Evolutionary conservation across 2,329 filamentous ascomycete genomes (phyloP), one percentile per base, ranked within the genome.

Genomic region (Decorospora gaudefroyi): DNA sequence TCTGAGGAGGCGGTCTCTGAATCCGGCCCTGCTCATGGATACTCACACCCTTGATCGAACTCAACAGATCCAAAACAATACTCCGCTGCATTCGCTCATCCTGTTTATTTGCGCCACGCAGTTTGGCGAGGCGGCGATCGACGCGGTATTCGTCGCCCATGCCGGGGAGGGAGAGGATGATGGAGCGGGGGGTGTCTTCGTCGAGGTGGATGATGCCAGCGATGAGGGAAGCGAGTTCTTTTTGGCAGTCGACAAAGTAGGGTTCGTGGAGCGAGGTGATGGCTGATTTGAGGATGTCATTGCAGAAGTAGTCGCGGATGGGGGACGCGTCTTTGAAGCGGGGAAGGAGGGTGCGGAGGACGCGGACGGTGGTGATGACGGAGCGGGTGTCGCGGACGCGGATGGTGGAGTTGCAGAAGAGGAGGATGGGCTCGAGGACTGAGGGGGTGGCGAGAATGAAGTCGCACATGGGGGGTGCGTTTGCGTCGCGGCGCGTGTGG

Each of bases 181-280:
- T 81, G 4, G 84, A 75, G 13, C 84, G 78, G 0, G 91, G 89
- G 0, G 87, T 93, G 5, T 77, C 64, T 6, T 83, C 82, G 66
- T 96, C 96, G 49, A 87, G 81, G 6, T 86, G 80, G 59, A 96
- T 78, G 49, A 97, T 93, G 3, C 85, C 82, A 0, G 91, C 91
- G 50, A 99, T 96, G 25, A 97, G 78, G 15, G 85, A 82, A 0
- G 90, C 92, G 15, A 99, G 79, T 37, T 99, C 91, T 66, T 91
- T 92, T 63, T 99, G 93, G 51, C 95, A 82, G 57, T 99, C 93
- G 22, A 96, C 91, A 70, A 97, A 99, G 70, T 97, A 96, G 0
- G 90, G 86, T 57, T 99, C 93, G 71, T 97, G 88, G 36, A 99
- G 83, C 2, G 88, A 95, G 1, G 86, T 88, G 66, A 96, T 88